Conservation (phyloP, 805 yeast genomes). For the Lachancea lanzarotensis region DNA sequence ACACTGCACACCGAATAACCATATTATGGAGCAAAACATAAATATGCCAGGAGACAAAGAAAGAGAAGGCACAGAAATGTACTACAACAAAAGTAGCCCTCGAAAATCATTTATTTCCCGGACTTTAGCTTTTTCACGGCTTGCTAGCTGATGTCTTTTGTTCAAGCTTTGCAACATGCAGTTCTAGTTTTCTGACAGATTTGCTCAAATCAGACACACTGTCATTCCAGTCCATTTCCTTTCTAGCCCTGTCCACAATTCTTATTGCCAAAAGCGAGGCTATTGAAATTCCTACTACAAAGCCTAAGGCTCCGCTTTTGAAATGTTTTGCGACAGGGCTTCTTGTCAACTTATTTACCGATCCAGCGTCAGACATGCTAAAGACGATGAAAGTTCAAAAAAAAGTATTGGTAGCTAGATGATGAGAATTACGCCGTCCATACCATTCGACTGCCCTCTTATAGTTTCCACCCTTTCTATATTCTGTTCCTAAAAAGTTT, state of each 20-base stretch:
- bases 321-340: conserved; percentile 1
- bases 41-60: no score
- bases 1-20: no score
- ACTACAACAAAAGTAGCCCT: no score
- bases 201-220: conserved; percentile 7
- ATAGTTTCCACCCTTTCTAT: not conserved
- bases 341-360: not conserved
- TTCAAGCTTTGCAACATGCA: conserved; percentile 10
- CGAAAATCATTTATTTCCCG: no score
- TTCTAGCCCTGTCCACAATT: conserved; percentile 8
- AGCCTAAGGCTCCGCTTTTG: conserved; percentile 8
- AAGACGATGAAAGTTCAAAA: no score
- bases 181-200: conserved; percentile 9
- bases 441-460: no score
- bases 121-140: not conserved
- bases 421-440: no score
- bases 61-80: not conserved
- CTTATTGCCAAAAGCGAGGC: conserved; percentile 10
- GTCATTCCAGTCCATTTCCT: conserved; percentile 10
- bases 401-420: no score
- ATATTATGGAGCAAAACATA: no score
- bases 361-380: conserved; percentile 1
- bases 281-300: conserved; percentile 5
- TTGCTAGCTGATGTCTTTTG: not conserved
- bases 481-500: not conserved